Base-by-base conservation (phyloP, 2,329 filamentous ascomycete genomes). In the Pestalotiopsis sp. region DNA sequence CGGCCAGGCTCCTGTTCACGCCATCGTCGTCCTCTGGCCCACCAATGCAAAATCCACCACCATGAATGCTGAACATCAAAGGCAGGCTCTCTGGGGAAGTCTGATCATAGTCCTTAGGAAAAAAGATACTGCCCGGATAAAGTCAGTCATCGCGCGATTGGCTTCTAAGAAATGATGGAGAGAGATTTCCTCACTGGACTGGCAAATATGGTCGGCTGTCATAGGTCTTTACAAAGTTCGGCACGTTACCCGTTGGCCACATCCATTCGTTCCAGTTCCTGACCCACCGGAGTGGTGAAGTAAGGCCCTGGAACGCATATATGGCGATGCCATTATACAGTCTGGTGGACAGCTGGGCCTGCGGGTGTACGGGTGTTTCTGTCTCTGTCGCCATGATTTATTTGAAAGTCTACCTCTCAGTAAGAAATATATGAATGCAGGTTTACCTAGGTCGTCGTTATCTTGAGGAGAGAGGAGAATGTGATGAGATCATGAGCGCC, bases 21-120 rank as follows among this genome's bases (percentile, higher is more conserved):
- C 71, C 69, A 70, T 85, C 81, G 69, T 84, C 82, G 27, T 81
- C 71, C 36, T 72, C 61, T 0, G 82, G 77, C 23, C 78, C 71
- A 68, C 80, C 77, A 45, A 85, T 20, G 39, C 77, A 77, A 69
- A 82, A 84, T 4, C 82, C 83, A 23, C 84, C 82, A 52, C 83
- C 84, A 68, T 86, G 84, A 66, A 84, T 79, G 63, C 78, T 78
- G 61, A 85, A 77, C 45, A 84, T 76, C 5, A 83, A 76, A 4
- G 83, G 82, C 4, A 77, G 73, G 3, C 69, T 65, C 38, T 73
- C 67, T n/a, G 74, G 70, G 2, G 72, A 73, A 4, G 72, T 70
- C 61, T 72, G 71, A 49, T 80, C 74, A 67, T 77, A 76, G 14
- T 70, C 70, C 36, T 71, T 73, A 9, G 81, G 80, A 31, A 79